Evolutionary conservation across 2,329 filamentous ascomycete genomes (phyloP).

Genomic region (Rachicladosporium sp.): DNA sequence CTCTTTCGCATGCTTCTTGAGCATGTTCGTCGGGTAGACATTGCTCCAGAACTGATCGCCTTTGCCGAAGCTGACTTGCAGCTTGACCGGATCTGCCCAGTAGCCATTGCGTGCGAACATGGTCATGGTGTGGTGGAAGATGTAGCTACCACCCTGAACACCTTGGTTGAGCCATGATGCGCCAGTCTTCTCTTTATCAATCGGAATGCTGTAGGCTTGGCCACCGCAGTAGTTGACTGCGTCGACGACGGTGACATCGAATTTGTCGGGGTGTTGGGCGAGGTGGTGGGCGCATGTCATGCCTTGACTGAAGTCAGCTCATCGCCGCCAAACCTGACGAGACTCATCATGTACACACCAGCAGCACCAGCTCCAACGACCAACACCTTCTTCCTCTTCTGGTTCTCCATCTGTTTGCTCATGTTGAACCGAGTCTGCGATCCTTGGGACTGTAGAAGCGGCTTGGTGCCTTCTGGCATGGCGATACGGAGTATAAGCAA

Average conservation of each 20-base stretch:
- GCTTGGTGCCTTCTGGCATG: constrained; percentile 16
- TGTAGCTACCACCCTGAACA: constrained; percentile 52
- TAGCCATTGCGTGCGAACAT: constrained; percentile 49
- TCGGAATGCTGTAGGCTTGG: constrained; percentile 45
- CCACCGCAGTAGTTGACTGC: constrained; percentile 46
- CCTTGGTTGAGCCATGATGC: constrained; percentile 50
- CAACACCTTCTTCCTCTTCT: constrained; percentile 39
- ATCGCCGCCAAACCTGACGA: constrained; percentile 2
- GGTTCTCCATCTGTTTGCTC: constrained; percentile 22
- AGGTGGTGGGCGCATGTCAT: constrained; percentile 57
- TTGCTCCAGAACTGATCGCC: constrained; percentile 54
- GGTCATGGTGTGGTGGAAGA: constrained; percentile 56
- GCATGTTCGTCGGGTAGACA: constrained; percentile 48
- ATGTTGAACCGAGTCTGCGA: constrained; percentile 26
- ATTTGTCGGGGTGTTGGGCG: constrained; percentile 51
- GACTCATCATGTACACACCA: constrained; percentile 36
- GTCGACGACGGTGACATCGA: constrained; percentile 53
- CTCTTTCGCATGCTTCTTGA: constrained; percentile 44
- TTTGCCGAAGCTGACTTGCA: constrained; percentile 54
- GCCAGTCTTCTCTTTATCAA: constrained; percentile 45
- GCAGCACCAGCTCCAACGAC: constrained; percentile 52
- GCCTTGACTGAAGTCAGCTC: constrained; percentile 25
- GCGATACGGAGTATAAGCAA: constrained; percentile 26
- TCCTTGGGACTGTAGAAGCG: constrained; percentile 15
- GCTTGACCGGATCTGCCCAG: constrained; percentile 44